A percentile compares a stretch with the other conserved stretches of the same genome.
These are phyloP conservation scores for Fraxinus cuspidata DNA, from an alignment of 257 asterid genomes.

Conservation along the genomic window DNA sequence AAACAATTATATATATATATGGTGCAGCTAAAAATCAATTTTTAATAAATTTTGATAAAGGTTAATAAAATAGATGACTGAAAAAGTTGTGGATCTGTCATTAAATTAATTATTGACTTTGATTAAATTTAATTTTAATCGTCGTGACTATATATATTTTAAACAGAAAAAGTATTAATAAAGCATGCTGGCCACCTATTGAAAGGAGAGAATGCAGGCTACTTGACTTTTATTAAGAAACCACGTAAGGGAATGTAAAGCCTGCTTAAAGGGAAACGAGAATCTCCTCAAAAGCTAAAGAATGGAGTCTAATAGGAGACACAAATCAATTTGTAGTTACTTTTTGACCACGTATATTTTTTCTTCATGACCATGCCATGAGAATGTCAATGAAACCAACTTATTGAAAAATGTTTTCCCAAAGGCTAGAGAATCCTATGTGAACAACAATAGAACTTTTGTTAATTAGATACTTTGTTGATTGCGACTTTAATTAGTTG, in stretches of 20 bases:
- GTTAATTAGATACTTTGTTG: constrained; percentile 13
- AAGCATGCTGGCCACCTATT: constrained; percentile 3
- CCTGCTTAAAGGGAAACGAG: constrained; percentile 70
- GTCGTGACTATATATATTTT: no score
- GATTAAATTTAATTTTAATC: no score
- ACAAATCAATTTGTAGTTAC: constrained; percentile 55
- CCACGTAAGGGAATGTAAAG: constrained; percentile 60
- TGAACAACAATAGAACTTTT: constrained; percentile 40
- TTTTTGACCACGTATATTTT: constrained; percentile 59
- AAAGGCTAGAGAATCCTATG: constrained; percentile 85
- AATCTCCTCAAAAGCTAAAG: constrained; percentile 83
- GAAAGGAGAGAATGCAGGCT: constrained; percentile 20
- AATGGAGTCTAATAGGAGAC: constrained; percentile 78
- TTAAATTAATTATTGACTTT: no score
- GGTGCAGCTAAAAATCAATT: no score
- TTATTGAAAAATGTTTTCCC: constrained; percentile 31
- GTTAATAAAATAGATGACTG: no score
- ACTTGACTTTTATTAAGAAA: constrained; percentile 37
- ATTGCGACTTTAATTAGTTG: constrained; percentile 22
- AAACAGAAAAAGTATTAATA: no score
- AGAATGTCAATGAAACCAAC: constrained; percentile 59
- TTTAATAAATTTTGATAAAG: no score
- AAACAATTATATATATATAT: no score
- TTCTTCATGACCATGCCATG: constrained; percentile 42
- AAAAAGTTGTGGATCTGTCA: no score